These are phyloP conservation scores for Cryptococcus floricola DNA, from an alignment of 1,284 basidiomycete genomes.

Conservation along the genomic window DNA sequence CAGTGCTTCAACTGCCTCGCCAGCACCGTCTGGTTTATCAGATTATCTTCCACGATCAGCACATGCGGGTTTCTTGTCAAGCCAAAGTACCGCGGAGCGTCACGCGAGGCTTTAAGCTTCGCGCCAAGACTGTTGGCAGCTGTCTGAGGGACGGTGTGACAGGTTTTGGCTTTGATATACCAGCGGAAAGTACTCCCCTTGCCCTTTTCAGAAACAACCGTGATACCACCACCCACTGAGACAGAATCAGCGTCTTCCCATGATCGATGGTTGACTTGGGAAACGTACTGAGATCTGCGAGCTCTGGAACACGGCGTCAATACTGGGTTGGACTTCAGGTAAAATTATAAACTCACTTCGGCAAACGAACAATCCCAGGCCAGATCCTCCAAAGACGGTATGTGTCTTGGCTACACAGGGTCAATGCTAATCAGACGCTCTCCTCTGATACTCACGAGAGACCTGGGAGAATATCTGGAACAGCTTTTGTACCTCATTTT, in stretches of 20 bases:
- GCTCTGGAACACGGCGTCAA: slow-evolving; percentile 14
- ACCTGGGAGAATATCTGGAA: slow-evolving; percentile 43
- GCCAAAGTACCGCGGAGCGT: slow-evolving; percentile 6
- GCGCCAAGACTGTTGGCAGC: not conserved
- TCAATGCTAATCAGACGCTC: not conserved
- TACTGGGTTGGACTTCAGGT: not conserved
- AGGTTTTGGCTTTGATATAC: slow-evolving; percentile 36
- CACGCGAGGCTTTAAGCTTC: slow-evolving; percentile 1
- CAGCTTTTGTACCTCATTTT: slow-evolving; percentile 30
- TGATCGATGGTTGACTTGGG: not conserved
- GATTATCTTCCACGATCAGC: slow-evolving; percentile 47
- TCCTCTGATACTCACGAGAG: slow-evolving; percentile 18
- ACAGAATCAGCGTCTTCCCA: not conserved
- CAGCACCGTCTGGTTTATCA: slow-evolving; percentile 48
- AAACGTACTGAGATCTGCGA: slow-evolving; percentile 33
- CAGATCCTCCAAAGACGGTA: slow-evolving; percentile 41
- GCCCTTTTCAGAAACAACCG: slow-evolving; percentile 35
- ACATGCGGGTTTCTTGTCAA: slow-evolving; percentile 25
- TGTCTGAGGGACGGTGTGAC: slow-evolving; percentile 4
- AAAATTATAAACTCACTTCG: slow-evolving; percentile 17
- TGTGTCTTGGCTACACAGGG: slow-evolving; percentile 26
- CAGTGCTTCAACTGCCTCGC: slow-evolving; percentile 31
- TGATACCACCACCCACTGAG: slow-evolving; percentile 41
- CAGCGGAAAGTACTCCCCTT: slow-evolving; percentile 53
- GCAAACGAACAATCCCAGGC: slow-evolving; percentile 40